phyloP scores from a whole-genome alignment of 2,329 filamentous ascomycete species.

The Hypoxylon sp. region DNA sequence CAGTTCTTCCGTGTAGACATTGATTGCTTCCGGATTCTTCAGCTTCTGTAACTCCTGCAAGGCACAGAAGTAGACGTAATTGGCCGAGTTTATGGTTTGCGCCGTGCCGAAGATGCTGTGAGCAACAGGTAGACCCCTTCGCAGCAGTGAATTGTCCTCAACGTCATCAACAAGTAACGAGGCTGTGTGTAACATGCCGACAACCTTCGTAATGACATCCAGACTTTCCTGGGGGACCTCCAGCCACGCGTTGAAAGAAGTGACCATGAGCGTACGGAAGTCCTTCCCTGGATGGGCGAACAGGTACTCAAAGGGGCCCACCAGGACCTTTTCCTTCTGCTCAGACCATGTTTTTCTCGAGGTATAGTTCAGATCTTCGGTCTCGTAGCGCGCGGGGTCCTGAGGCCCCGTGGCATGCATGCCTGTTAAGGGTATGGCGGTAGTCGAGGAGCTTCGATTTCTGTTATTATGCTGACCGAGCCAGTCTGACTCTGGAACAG shows the following conservation, averaged over 20 bases:
- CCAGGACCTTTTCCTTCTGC: conserved; percentile 82
- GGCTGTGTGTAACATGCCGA: conserved; percentile 89
- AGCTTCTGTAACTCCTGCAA: conserved; percentile 81
- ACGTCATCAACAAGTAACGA: conserved; percentile 90
- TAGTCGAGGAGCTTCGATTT: conserved; percentile 52
- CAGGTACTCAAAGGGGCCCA: conserved; percentile 86
- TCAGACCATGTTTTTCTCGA: conserved; percentile 73
- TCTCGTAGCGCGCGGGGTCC: conserved; percentile 68
- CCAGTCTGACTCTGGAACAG: conserved; percentile 75
- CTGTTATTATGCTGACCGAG: conserved; percentile 60
- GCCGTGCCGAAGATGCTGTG: conserved; percentile 88
- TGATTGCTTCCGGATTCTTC: conserved; percentile 75
- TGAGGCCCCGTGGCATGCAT: conserved; percentile 60
- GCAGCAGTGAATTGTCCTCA: conserved; percentile 82
- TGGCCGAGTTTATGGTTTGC: conserved; percentile 91
- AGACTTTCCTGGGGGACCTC: conserved; percentile 79
- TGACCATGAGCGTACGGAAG: conserved; percentile 83
- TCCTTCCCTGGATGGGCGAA: conserved; percentile 86
- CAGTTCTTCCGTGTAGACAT: conserved; percentile 85
- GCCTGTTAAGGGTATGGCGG: conserved; percentile 48
- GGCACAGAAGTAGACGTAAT: conserved; percentile 89
- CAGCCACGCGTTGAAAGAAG: conserved; percentile 85
- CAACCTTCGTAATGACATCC: conserved; percentile 81
- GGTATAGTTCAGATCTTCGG: conserved; percentile 69
- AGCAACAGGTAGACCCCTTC: conserved; percentile 84